These are phyloP conservation scores for Boletus sp. DNA, from an alignment of 768 basidiomycete genomes.

Conservation along the genomic window DNA sequence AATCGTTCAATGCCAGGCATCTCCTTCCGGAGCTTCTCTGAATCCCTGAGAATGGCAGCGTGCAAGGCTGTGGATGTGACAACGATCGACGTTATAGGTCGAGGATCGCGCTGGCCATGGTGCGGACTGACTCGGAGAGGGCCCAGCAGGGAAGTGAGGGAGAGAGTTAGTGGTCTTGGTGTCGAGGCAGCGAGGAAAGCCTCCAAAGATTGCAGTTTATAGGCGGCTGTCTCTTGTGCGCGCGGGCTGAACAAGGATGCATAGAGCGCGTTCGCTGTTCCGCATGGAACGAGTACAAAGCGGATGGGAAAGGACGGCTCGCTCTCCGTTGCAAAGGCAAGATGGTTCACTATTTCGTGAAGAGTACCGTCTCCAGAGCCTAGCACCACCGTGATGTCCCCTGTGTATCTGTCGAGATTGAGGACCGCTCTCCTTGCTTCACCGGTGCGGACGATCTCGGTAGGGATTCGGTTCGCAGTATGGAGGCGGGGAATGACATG, in stretches of 20 bases:
- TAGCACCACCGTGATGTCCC: constrained; percentile 49
- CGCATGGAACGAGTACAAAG: constrained; percentile 65
- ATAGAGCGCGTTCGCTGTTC: constrained; percentile 94
- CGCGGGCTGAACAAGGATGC: constrained; percentile 67
- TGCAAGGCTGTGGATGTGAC: constrained; percentile 87
- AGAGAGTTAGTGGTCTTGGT: constrained; percentile 49
- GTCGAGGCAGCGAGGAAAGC: constrained; percentile 43
- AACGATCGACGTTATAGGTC: constrained; percentile 59
- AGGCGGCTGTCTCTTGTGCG: constrained; percentile 29
- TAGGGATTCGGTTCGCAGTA: constrained; percentile 32
- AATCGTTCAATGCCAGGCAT: constrained; percentile 83
- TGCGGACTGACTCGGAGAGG: constrained; percentile 23
- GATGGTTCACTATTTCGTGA: constrained; percentile 78
- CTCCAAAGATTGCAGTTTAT: constrained; percentile 56
- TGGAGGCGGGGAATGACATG: constrained; percentile 65
- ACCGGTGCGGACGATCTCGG: constrained; percentile 48
- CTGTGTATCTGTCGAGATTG: constrained; percentile 33
- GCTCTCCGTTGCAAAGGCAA: constrained; percentile 30
- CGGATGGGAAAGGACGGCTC: constrained; percentile 27
- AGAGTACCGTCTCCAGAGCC: constrained; percentile 91
- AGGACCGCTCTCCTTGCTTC: constrained; percentile 54
- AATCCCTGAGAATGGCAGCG: constrained; percentile 80
- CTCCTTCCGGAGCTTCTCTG: constrained; percentile 66
- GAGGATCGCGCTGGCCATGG: constrained; percentile 11
- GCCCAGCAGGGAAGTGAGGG: constrained; percentile 46